Base-by-base conservation (phyloP, 495 filamentous ascomycete species). In the Hypoxylon crocopeplum region DNA sequence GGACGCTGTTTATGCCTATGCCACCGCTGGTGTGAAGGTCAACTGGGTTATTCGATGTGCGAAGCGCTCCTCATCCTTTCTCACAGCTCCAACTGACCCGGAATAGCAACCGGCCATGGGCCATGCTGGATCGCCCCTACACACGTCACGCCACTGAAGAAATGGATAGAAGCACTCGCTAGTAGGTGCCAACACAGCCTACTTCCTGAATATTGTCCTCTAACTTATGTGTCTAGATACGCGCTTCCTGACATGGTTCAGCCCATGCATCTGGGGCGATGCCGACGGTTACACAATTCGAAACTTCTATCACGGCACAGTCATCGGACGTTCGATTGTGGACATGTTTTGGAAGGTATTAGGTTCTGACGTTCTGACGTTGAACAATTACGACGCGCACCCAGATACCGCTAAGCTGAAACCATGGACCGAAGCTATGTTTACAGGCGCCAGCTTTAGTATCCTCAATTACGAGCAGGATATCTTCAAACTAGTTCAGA, bases 1-100 rank as follows among this genome's bases (percentile, higher is more conserved):
- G 79, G 92, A 95, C 76, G 84, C 84, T 2, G 90, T 84, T 0
- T 92, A 92, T 61, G 77, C 80, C 2, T 88, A 85, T 63, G 87
- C 84, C 1, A 77, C 80, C 0, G 75, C 79, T 1, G 90, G 88
- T 1, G 76, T 86, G 48, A 72, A 83, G 20, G 87, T 95, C 1
- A 79, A 90, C 56, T 90, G 85, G 89, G 73, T 95, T 15, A 91
- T 96, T 48, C 81, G 91, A 56, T 72, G 76, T 78, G 47, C 15
- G 71, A 3, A 27, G 24, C 3, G 8, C 24, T 27, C 8, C 3
- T 27, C 8, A 8, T 27, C 3, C 3, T 27, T 27, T 27, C 24
- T 27, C 24, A 4, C 24, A 27, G 24, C 24, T 27, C 24, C 24
- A 27, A 27, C 24, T 27, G 24, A 27, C 24, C 24, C 24, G 8